Evolutionary conservation across 2,329 filamentous ascomycete genomes (phyloP).

Genomic region (Colletotrichum filicis): DNA sequence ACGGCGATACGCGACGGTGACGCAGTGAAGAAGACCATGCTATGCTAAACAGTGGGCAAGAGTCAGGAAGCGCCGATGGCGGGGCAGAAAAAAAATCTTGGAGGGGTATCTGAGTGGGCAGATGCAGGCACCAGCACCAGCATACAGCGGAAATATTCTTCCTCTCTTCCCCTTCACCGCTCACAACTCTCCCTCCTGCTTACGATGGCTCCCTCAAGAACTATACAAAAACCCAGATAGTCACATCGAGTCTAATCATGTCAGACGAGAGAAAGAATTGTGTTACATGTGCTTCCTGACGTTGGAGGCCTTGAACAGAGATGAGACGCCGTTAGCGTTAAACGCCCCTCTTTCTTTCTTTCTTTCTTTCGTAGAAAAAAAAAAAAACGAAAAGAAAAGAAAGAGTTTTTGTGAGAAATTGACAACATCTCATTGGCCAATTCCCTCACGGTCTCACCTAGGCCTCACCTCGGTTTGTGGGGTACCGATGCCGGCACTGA

Average conservation of each 20-base stretch:
- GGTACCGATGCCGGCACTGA: not conserved
- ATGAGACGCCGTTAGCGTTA: not conserved
- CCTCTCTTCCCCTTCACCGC: not conserved
- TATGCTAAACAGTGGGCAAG: not conserved
- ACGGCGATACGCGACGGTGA: not conserved
- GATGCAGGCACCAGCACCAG: not conserved
- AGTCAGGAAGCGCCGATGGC: slow-evolving; percentile 25
- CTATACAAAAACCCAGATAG: not conserved
- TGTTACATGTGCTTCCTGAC: not conserved
- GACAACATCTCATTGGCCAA: not conserved
- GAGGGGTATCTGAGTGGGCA: not conserved
- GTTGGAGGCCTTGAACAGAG: not conserved
- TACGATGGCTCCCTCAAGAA: no score
- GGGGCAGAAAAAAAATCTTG: slow-evolving; percentile 23
- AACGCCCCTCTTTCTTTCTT: not conserved
- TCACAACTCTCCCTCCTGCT: not conserved
- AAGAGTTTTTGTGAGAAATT: not conserved
- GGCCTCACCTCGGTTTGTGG: not conserved
- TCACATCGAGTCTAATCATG: no score
- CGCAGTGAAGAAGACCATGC: not conserved
- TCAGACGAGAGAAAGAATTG: no score
- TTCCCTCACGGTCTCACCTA: not conserved
- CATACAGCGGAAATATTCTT: not conserved
- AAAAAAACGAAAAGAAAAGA: not conserved
- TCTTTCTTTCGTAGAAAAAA: not conserved